Percentiles rank a stretch among this genome's conserved stretches.
phyloP scores from a whole-genome alignment of 768 basidiomycete genomes.

The Clavulina sp. region DNA sequence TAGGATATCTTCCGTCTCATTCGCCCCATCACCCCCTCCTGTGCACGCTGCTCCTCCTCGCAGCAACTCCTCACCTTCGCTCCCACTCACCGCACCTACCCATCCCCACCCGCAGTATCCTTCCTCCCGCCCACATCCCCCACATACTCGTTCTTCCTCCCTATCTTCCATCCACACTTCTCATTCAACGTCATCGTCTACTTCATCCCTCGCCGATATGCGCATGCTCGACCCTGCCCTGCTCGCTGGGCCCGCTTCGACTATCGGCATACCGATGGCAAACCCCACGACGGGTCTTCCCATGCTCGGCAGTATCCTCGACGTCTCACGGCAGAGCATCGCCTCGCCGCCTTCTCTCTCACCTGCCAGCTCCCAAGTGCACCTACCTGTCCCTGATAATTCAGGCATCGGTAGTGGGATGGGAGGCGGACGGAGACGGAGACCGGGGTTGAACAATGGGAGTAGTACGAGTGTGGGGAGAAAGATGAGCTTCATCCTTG shows the following conservation, averaged over 20 bases:
- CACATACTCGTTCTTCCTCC: neutral
- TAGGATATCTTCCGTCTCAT: neutral
- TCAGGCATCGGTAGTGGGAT: neutral
- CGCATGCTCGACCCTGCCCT: neutral
- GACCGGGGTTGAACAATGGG: no score
- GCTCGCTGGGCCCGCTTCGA: neutral
- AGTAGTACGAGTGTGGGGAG: no score
- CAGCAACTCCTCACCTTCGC: no score
- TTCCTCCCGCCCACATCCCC: neutral
- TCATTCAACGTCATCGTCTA: neutral
- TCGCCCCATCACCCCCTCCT: neutral
- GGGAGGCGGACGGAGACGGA: neutral
- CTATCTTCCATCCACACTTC: neutral
- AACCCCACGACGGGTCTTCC: neutral
- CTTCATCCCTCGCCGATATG: neutral
- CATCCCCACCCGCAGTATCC: neutral
- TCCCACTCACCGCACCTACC: neutral
- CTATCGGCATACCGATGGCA: neutral
- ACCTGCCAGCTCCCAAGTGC: neutral
- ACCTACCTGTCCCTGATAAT: neutral
- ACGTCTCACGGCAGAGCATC: no score
- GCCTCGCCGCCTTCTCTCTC: no score
- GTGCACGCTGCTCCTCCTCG: neutral
- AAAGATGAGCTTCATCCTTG: constrained; percentile 22
- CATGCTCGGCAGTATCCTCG: neutral